These are phyloP conservation scores for Flaveria bidentis DNA, from an alignment of 129 eudicot genomes.

Conservation along the genomic window DNA sequence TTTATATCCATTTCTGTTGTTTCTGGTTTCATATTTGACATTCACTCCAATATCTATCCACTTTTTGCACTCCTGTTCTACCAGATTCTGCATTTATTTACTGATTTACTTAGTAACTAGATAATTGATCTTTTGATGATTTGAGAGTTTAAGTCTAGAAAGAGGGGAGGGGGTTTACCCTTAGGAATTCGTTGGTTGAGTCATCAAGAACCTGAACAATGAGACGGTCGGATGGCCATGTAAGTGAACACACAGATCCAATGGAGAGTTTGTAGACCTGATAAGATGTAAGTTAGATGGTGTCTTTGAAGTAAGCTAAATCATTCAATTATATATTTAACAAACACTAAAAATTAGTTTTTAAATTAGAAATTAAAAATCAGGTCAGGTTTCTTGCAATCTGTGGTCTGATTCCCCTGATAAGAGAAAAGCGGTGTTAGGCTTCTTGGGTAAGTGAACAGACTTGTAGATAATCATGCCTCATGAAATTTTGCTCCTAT, in stretches of 20 bases:
- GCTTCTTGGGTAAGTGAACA: background rate
- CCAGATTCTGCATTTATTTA: conserved; percentile 53
- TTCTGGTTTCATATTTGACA: conserved; percentile 70
- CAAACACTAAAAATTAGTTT: background rate
- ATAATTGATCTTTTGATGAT: background rate
- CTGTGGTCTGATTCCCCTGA: no score
- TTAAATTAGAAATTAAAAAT: background rate
- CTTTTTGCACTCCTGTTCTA: conserved; percentile 67
- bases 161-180: conserved; percentile 45
- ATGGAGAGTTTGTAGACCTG: conserved; percentile 91
- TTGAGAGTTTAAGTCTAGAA: background rate
- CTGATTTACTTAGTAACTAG: background rate
- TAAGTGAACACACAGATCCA: conserved; percentile 71
- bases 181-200: conserved; percentile 70
- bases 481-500: background rate
- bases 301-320: background rate
- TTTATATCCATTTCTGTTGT: conserved; percentile 83
- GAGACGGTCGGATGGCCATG: conserved; percentile 76
- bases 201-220: conserved; percentile 87
- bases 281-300: conserved; percentile 22
- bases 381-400: background rate
- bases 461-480: background rate
- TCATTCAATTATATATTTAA: background rate
- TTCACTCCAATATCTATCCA: conserved; percentile 72
- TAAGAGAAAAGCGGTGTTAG: background rate